Evolutionary conservation across 495 filamentous ascomycete genomes (phyloP).

Genomic region (Glarea lozoyensis): DNA sequence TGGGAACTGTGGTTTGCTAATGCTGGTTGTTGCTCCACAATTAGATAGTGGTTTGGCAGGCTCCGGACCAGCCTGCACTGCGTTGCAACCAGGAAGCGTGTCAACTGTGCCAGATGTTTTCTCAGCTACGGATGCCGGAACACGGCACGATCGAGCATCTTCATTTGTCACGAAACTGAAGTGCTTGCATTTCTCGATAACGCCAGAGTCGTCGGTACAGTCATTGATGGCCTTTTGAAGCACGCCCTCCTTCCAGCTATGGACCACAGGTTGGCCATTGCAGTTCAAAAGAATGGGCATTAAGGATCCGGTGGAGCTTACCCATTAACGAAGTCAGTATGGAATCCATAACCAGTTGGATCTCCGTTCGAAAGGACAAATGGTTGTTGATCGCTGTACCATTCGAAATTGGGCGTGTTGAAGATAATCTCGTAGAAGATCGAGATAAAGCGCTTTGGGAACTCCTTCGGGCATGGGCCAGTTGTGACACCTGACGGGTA

Average conservation of each 20-base stretch:
- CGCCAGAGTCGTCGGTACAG: conserved; percentile 47
- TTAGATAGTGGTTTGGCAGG: not conserved
- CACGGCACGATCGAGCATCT: conserved; percentile 23
- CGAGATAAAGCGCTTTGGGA: conserved; percentile 46
- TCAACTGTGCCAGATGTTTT: conserved; percentile 27
- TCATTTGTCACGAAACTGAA: conserved; percentile 38
- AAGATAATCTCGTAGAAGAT: conserved; percentile 55
- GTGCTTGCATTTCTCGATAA: conserved; percentile 37
- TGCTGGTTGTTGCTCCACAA: conserved; percentile 6
- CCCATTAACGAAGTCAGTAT: conserved; percentile 63
- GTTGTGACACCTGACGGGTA: conserved; percentile 35
- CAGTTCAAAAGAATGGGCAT: too few species aligned
- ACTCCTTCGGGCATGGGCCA: conserved; percentile 41
- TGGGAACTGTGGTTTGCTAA: conserved; percentile 9
- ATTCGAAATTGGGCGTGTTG: conserved; percentile 39
- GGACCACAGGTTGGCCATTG: too few species aligned
- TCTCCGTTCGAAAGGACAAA: conserved; percentile 38
- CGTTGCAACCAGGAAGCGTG: conserved; percentile 34
- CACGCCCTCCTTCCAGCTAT: conserved; percentile 46
- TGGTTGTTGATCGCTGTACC: conserved; percentile 41
- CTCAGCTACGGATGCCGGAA: conserved; percentile 28
- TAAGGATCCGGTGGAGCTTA: too few species aligned
- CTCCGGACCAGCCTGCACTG: conserved; percentile 22
- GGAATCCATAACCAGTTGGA: conserved; percentile 60
- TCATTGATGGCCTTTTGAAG: conserved; percentile 47